Evolutionary conservation across 2,329 filamentous ascomycete species (phyloP).

Genomic region (Claviceps africana): DNA sequence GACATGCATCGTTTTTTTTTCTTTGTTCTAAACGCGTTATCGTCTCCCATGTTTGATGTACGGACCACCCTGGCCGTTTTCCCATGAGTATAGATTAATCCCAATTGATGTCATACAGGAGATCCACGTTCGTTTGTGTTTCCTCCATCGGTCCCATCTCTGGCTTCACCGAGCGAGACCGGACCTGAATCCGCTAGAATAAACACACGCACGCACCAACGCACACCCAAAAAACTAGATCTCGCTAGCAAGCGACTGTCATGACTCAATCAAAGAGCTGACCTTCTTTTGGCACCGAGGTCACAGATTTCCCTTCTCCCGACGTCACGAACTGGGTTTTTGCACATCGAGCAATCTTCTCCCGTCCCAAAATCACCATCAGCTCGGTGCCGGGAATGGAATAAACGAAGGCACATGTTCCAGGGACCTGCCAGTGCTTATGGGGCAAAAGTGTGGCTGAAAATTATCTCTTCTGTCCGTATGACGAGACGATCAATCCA

Average conservation of each 20-base stretch:
- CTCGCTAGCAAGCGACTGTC: constrained; percentile 9
- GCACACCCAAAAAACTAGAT: constrained; percentile 8
- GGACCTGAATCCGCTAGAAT: constrained; percentile 9
- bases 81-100: constrained; percentile 6
- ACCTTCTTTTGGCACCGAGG: constrained; percentile 14
- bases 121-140: neutral
- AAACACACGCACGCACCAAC: constrained; percentile 8
- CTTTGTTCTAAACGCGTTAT: constrained; percentile 31
- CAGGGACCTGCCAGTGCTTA: constrained; percentile 17
- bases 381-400: constrained; percentile 18
- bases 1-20: constrained; percentile 38
- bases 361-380: constrained; percentile 9
- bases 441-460: constrained; percentile 18
- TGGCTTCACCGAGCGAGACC: constrained; percentile 3
- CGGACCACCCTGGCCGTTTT: constrained; percentile 19
- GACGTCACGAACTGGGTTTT: constrained; percentile 13
- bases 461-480: constrained; percentile 16
- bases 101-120: constrained; percentile 6
- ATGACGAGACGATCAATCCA: constrained; percentile 56
- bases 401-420: constrained; percentile 12
- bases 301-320: constrained; percentile 15
- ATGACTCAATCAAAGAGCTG: constrained; percentile 5
- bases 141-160: constrained; percentile 2
- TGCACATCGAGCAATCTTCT: constrained; percentile 12
- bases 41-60: constrained; percentile 18